Base-by-base conservation (phyloP, 2,329 filamentous ascomycete genomes). In the Botryosphaeria dothidea region DNA sequence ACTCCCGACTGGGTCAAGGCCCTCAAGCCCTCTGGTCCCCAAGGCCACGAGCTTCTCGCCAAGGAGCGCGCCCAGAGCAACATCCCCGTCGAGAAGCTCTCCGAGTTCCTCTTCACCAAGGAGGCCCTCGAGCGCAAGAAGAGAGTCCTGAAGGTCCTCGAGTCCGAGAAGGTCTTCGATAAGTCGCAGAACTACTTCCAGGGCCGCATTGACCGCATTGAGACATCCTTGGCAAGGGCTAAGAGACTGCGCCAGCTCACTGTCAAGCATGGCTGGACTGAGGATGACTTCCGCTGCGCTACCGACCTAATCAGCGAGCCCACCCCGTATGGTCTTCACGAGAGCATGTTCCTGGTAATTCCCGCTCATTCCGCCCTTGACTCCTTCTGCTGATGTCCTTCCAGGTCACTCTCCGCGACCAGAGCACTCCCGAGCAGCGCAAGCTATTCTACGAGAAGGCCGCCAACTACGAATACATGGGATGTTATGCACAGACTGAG, bases 401-500 rank as follows among this genome's bases (percentile, higher is more conserved):
- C 8, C 34, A 87, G 85, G 85, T 88, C 48, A 92, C 90, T 0
- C 81, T 92, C 34, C 82, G 85, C 29, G 89, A 90, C 69, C 91
- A 93, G 80, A 87, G 88, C 29, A 91, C 86, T 4, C 85, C 89
- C 0, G 89, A 90, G 73, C 91, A 93, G 74, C 88, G 90, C 71
- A 86, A 90, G 75, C 81, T 88, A 65, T 93, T 91, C 81, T 83
- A 92, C 36, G 85, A 90, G 73, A 85, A 82, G 41, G 90, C 90
- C 1, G 81, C 87, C 69, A 85, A 85, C 46, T 92, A 92, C 78
- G 82, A 92, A 73, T 86, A 88, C 71, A 90, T 92, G 69, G 91
- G 91, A 62, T 93, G 90, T 72, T 93, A 93, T 71, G 90, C 90
- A 7, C 91, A 93, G 77, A 93, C 91, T 0, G 91, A 93, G 77